Evolutionary conservation across 2,329 filamentous ascomycete species (phyloP).

Genomic region (Corniculantispora saksenae): DNA sequence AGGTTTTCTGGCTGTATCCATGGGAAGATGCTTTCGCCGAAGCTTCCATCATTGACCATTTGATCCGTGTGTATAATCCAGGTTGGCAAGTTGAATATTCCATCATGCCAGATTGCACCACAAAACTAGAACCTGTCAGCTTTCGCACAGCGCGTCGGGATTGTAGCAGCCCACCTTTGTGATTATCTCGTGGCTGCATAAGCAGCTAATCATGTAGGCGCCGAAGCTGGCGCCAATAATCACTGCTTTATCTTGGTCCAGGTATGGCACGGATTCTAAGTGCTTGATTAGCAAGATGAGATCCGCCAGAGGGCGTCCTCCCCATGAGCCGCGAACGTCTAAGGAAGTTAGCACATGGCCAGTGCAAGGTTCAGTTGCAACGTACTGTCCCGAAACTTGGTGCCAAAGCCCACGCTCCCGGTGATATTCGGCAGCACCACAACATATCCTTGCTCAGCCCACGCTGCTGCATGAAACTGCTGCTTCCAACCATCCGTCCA

Average conservation of each 20-base stretch:
- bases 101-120: constrained; percentile 49
- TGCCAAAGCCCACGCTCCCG: constrained; percentile 58
- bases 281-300: constrained; percentile 54
- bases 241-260: constrained; percentile 55
- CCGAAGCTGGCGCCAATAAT: constrained; percentile 56
- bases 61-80: constrained; percentile 31
- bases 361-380: neutral
- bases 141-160: neutral
- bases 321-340: constrained; percentile 55
- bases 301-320: constrained; percentile 55
- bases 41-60: constrained; percentile 31
- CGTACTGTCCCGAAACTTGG: constrained; percentile 35
- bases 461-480: constrained; percentile 54
- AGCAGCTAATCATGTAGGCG: constrained; percentile 63
- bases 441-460: constrained; percentile 62
- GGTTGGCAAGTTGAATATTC: constrained; percentile 38
- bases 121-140: constrained; percentile 23
- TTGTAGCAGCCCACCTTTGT: constrained; percentile 36
- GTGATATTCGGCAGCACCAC: constrained; percentile 61
- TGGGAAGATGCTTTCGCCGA: constrained; percentile 44
- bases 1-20: constrained; percentile 49
- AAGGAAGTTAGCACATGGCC: constrained; percentile 30
- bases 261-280: constrained; percentile 51
- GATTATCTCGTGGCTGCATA: constrained; percentile 54
- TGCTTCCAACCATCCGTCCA: constrained; percentile 56